phyloP scores from a whole-genome alignment of 169 alveolate species.

The Plasmodium coatneyi region DNA sequence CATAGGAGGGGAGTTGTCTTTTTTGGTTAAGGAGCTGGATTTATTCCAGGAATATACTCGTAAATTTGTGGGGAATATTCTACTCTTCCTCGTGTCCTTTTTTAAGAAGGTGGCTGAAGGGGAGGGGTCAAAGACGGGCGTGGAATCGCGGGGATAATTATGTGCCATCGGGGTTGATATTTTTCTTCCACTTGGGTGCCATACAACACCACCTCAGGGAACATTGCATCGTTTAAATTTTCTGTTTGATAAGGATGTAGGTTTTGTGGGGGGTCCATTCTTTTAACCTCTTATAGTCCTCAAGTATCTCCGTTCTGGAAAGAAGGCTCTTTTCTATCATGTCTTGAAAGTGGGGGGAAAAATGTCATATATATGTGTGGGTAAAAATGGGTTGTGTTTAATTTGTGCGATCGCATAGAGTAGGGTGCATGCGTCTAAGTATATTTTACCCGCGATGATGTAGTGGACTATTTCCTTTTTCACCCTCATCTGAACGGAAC shows the following conservation, averaged over 20 bases:
- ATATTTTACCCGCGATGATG: conserved; percentile 28
- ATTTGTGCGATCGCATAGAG: neutral
- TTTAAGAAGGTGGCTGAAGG: neutral
- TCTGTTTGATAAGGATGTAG: neutral
- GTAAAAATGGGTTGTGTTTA: neutral
- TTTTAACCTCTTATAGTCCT: conserved; percentile 13
- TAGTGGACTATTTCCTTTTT: conserved; percentile 38
- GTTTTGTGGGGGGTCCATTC: neutral
- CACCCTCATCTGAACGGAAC: conserved; percentile 21
- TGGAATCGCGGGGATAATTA: neutral
- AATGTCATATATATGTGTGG: neutral
- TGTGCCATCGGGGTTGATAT: neutral
- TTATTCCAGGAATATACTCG: neutral
- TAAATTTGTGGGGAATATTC: neutral
- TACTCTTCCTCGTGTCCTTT: neutral
- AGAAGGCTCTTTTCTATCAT: conserved; percentile 47
- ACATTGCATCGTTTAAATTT: neutral
- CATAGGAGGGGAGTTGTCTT: neutral
- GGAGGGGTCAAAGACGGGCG: neutral
- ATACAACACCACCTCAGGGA: neutral
- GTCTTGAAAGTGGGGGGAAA: conserved; percentile 3
- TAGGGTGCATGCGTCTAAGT: neutral
- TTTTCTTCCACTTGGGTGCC: neutral
- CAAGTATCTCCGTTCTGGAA: conserved; percentile 14
- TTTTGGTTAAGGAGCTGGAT: neutral